Evolutionary conservation across 805 yeast genomes (phyloP).

Genomic region (Metschnikowia vanudenii): DNA sequence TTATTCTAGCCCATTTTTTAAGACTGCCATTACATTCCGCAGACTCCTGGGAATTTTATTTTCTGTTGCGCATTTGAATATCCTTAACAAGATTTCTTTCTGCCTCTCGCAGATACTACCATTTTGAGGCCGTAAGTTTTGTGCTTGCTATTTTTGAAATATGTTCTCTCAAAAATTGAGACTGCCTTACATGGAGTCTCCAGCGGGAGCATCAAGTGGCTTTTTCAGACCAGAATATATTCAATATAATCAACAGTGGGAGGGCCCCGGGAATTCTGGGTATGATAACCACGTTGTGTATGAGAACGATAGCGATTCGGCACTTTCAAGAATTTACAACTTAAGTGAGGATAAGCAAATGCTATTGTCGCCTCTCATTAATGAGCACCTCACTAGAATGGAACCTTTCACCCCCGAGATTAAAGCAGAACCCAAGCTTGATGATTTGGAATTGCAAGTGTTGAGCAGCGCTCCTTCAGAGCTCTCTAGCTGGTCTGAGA

Average conservation of each 20-base stretch:
- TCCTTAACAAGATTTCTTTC: not conserved
- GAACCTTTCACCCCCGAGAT: slow-evolving; percentile 9
- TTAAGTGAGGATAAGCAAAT: slow-evolving; percentile 5
- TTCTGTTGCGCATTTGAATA: no score
- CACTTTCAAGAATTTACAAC: slow-evolving; percentile 8
- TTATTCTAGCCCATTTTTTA: slow-evolving; percentile 1
- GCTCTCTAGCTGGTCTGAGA: slow-evolving; percentile 15
- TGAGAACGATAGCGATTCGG: slow-evolving; percentile 10
- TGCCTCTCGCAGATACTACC: not conserved
- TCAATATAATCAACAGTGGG: slow-evolving; percentile 8
- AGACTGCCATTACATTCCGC: not conserved
- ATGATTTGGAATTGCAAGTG: slow-evolving; percentile 12
- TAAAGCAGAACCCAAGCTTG: slow-evolving; percentile 8
- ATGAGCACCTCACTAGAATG: slow-evolving; percentile 4
- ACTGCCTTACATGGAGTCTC: slow-evolving; percentile 12
- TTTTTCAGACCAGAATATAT: slow-evolving; percentile 10
- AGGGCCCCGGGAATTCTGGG: slow-evolving; percentile 1
- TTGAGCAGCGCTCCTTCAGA: slow-evolving; percentile 14
- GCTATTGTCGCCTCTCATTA: slow-evolving; percentile 9
- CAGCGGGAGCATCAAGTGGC: slow-evolving; percentile 8
- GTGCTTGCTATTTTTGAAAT: not conserved
- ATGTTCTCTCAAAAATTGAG: slow-evolving; percentile 13
- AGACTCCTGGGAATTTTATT: not conserved
- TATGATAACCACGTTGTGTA: slow-evolving; percentile 1
- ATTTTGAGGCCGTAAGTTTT: not conserved